Base-by-base conservation (phyloP, 1,139 yeast species). In the Schwanniomyces etchellsii region DNA sequence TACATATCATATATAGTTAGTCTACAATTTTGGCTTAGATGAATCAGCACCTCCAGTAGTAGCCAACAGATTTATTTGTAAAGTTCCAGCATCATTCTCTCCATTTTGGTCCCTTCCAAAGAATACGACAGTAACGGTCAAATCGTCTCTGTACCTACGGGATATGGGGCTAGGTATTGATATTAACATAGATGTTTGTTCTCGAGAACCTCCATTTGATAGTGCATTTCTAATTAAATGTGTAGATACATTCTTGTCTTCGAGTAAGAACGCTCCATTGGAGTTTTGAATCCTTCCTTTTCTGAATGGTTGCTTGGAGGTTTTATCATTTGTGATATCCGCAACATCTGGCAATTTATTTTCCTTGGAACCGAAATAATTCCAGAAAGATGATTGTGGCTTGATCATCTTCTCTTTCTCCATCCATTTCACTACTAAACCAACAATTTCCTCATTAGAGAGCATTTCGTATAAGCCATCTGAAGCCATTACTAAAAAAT, bases 391-490 rank as follows among this genome's bases (percentile, higher is more conserved):
- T 25, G 63, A 65, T 31, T 74, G 70, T 2, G 77, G 77, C 42
- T 70, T 70, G 28, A 74, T 55, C 71, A 82, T 71, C 41, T 80
- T 75, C 47, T 81, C 79, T 39, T 72, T 70, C 46, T 85, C 89
- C 75, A 88, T 80, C 98, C 99, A 91, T 51, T 82, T 82, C 10
- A 86, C 94, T 11, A 91, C 98, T 26, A 91, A 65, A 3, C 91
- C 89, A 10, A 88, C 91, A 35, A 91, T 88, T 50, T 91, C 96
- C 50, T 86, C 96, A 53, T 89, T 89, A 13, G 93, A 75, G 35
- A 91, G 69, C 77, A 91, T 74, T 53, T 93, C 98, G 54, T 81
- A 93, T 31, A 91, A 65, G 1, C 98, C 99, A 58, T 91, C 99
- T 11, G 94, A 80, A 0, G 93, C 98, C 75, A 93, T 67, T 14